Evolutionary conservation across 2,329 filamentous ascomycete species (phyloP), one percentile per base, ranked within the genome.

Genomic region (Trichoderma atrobrunneum): DNA sequence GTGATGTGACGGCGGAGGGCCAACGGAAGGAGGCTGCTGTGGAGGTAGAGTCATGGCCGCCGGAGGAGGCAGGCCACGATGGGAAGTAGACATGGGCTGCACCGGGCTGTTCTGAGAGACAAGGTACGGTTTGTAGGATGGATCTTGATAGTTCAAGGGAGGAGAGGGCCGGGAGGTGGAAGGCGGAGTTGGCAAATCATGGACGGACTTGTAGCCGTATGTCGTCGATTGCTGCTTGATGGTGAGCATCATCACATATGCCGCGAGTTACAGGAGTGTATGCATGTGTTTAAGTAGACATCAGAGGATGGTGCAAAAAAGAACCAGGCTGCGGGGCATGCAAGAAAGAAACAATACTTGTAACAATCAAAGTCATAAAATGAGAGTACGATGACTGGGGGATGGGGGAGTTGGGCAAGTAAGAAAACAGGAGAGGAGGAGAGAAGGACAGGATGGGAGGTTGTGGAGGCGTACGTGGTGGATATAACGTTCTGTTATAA

Each of bases 1-100:
- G 65, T 77, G 77, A 39, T 78, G 77, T 43, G 79, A 75, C 7
- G 77, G 72, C 21, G 76, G 76, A 63, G 76, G 76, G 67, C 76
- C 76, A 28, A 76, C 69, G 21, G 76, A 66, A 24, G 78, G 79
- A 75, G 82, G 82, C 68, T 80, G 81, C 75, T 85, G 84, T 63
- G 82, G 86, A 74, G 89, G 84, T 75, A 91, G 82, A 77, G 87
- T 86, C 87, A 92, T 88, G 80, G 88, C 88, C 77, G 89, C 87
- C 82, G 91, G 90, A 72, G 88, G 88, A 80, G 91, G 91, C 84
- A 93, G 83, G 77, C 89, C 89, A 82, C 91, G 89, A 81, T 91
- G 90, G 81, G 90, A 87, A 78, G 87, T 88, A 78, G 91, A 90
- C 91, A 93, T 93, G 81, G 83, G 83, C 83, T 87, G 80, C 73